phyloP scores from a whole-genome alignment of 169 alveolate species.

The Plasmodium gaboni region DNA sequence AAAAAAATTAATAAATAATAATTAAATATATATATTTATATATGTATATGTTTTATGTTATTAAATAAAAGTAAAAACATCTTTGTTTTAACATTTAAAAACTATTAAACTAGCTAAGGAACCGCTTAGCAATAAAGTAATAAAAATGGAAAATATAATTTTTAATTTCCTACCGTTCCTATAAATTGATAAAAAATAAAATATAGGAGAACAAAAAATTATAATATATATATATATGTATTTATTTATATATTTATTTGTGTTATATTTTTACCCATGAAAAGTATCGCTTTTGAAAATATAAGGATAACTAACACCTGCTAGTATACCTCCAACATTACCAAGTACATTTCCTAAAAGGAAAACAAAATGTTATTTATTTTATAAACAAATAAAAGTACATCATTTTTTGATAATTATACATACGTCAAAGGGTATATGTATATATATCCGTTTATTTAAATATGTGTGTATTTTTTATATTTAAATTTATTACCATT shows the following conservation, averaged over 20 bases:
- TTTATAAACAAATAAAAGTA: neutral
- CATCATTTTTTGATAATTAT: no score
- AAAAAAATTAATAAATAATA: no score
- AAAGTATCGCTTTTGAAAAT: constrained; percentile 16
- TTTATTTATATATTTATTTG: neutral
- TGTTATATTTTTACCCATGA: constrained; percentile 7
- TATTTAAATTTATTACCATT: constrained; percentile 33
- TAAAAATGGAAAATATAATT: neutral
- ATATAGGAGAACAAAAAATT: constrained; percentile 2
- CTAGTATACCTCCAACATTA: constrained; percentile 40
- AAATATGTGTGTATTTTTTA: no score
- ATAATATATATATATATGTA: neutral
- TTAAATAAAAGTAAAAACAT: constrained; percentile 11
- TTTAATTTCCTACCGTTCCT: constrained; percentile 20
- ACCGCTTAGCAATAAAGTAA: constrained; percentile 8
- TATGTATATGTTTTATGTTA: no score
- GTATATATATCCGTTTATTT: neutral
- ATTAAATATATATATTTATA: no score
- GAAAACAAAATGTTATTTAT: neutral
- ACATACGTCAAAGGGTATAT: neutral
- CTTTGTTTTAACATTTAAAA: constrained; percentile 19
- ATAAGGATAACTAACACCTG: constrained; percentile 51
- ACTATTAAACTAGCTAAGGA: constrained; percentile 9
- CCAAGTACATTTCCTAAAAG: constrained; percentile 64
- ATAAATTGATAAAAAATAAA: neutral